Evolutionary conservation across 495 filamentous ascomycete species (phyloP).

Genomic region (Xylaria curta): DNA sequence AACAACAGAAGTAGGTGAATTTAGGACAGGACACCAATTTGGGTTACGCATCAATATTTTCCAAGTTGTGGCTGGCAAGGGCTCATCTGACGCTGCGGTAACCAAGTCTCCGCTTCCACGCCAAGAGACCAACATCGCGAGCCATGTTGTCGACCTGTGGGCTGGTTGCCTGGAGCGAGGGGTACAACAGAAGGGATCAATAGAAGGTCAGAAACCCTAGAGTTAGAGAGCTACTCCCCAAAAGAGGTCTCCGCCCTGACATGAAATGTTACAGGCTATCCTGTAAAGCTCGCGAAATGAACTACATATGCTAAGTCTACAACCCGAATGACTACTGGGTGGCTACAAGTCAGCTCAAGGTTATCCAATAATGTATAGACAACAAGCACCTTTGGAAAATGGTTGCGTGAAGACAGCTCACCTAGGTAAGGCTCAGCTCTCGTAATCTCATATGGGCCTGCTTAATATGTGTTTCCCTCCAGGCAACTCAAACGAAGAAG

Average conservation of each 20-base stretch:
- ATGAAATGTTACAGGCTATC: neutral
- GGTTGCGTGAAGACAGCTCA: neutral
- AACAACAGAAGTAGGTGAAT: constrained; percentile 10
- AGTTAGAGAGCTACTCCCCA: neutral
- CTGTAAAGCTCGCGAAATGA: neutral
- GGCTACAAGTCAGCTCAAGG: neutral
- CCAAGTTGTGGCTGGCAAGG: constrained; percentile 2
- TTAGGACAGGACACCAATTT: neutral
- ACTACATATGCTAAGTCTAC: neutral
- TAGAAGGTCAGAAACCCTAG: neutral
- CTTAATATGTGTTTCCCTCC: neutral
- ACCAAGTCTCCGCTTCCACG: constrained; percentile 5
- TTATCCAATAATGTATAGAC: neutral
- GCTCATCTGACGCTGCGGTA: neutral
- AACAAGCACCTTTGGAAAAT: neutral
- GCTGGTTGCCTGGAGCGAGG: neutral
- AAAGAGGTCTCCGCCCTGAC: neutral
- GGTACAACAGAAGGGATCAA: neutral
- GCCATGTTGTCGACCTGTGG: constrained; percentile 5
- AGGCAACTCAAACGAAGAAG: neutral
- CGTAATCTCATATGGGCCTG: neutral
- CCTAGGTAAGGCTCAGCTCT: neutral
- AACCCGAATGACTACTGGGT: neutral
- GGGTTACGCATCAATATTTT: constrained; percentile 1
- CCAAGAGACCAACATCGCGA: constrained; percentile 8